Percentiles rank a stretch among this genome's conserved stretches.
phyloP scores from a whole-genome alignment of 1,139 yeast species.

The Blastobotrys proliferans region DNA sequence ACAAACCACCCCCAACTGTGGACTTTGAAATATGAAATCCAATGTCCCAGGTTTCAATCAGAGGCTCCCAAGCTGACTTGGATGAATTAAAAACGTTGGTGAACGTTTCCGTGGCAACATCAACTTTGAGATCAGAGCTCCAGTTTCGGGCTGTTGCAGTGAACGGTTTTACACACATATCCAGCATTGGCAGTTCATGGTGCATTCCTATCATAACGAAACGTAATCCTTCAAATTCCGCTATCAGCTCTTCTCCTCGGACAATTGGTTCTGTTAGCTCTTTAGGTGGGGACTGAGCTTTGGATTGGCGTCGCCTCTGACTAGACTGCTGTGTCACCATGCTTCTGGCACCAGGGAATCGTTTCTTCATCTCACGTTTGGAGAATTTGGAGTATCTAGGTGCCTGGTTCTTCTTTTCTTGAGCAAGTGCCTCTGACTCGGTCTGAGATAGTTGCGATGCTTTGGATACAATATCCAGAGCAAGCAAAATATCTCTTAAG shows the following conservation, averaged over 20 bases:
- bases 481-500: conserved; percentile 79
- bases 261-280: conserved; percentile 26
- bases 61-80: conserved; percentile 94
- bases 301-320: not conserved
- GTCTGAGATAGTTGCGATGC: conserved; percentile 51
- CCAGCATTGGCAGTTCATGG: conserved; percentile 88
- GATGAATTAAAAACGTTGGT: conserved; percentile 86
- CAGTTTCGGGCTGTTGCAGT: conserved; percentile 72
- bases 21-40: conserved; percentile 63
- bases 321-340: conserved; percentile 3
- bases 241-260: conserved; percentile 68
- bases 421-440: conserved; percentile 15
- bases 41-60: conserved; percentile 84
- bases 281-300: conserved; percentile 6
- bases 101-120: conserved; percentile 61
- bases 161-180: conserved; percentile 73
- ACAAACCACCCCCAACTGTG: conserved; percentile 40
- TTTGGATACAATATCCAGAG: conserved; percentile 63
- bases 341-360: conserved; percentile 11
- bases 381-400: conserved; percentile 27
- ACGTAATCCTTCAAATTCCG: conserved; percentile 76
- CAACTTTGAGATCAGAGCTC: conserved; percentile 73
- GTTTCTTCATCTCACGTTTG: conserved; percentile 13
- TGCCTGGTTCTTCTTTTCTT: conserved; percentile 9
- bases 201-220: conserved; percentile 88